These are phyloP conservation scores for Lipomyces chichibuensis DNA, from an alignment of 805 yeast species.

Conservation along the genomic window DNA sequence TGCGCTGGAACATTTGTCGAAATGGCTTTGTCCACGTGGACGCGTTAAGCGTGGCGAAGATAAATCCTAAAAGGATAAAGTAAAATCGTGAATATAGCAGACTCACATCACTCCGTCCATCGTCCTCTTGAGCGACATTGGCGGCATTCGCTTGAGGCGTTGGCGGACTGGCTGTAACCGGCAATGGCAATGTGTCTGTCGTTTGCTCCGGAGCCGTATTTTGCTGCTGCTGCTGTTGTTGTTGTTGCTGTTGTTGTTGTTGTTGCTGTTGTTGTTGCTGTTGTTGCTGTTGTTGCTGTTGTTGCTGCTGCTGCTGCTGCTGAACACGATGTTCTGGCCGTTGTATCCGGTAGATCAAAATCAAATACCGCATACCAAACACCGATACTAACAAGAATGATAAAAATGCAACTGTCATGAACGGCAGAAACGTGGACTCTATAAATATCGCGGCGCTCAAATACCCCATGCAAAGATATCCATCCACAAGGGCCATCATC, in stretches of 20 bases:
- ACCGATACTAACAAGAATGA: conserved; percentile 62
- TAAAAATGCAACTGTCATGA: conserved; percentile 69
- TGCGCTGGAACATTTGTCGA: conserved; percentile 61
- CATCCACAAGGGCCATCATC: conserved; percentile 68
- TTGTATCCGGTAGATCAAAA: conserved; percentile 69
- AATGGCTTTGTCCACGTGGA: conserved; percentile 63
- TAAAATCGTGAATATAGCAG: conserved; percentile 61
- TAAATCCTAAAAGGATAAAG: conserved; percentile 55
- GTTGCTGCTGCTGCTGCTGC: conserved; percentile 19
- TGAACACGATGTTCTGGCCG: conserved; percentile 42
- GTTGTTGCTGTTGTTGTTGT: conserved; percentile 33
- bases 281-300: conserved; percentile 36
- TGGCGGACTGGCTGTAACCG: conserved; percentile 47
- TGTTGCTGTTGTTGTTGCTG: conserved; percentile 17
- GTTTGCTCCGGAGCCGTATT: conserved; percentile 29
- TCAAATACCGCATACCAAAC: conserved; percentile 57
- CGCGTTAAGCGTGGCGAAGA: conserved; percentile 61
- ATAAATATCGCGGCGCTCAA: conserved; percentile 60
- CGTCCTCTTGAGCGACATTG: conserved; percentile 22
- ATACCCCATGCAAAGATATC: conserved; percentile 64
- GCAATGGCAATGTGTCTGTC: conserved; percentile 36
- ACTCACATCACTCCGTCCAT: conserved; percentile 49
- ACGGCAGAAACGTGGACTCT: conserved; percentile 63
- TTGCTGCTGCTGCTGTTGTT: conserved; percentile 34
- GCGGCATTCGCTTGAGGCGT: conserved; percentile 50